Evolutionary conservation across 768 basidiomycete genomes (phyloP).

Genomic region (Infundibulicybe gibba): DNA sequence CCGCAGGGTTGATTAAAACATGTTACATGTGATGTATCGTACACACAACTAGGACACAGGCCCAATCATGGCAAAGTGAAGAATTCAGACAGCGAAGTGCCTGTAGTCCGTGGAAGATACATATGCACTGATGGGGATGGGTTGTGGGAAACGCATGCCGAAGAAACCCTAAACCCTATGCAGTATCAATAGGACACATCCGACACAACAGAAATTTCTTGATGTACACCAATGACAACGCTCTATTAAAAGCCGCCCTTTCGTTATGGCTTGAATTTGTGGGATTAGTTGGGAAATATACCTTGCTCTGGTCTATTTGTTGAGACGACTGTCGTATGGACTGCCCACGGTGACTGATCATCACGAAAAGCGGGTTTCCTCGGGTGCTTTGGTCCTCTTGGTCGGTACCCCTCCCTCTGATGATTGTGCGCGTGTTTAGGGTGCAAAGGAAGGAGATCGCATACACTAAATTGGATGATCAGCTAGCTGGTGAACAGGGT

Average conservation of each 20-base stretch:
- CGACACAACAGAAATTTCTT: constrained; percentile 24
- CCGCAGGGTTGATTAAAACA: too few relatives aligned
- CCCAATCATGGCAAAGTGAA: background rate
- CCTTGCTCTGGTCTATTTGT: background rate
- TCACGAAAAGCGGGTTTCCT: too few relatives aligned
- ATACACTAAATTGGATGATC: constrained; percentile 24
- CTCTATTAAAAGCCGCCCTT: constrained; percentile 12
- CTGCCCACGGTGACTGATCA: background rate
- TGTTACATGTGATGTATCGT: too few relatives aligned
- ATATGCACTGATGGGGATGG: too few relatives aligned
- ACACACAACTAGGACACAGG: too few relatives aligned
- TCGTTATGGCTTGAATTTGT: background rate
- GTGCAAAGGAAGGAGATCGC: constrained; percentile 39
- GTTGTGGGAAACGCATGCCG: too few relatives aligned
- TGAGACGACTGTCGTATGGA: background rate
- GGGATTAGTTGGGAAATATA: background rate
- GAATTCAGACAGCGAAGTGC: too few relatives aligned
- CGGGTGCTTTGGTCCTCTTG: constrained; percentile 11
- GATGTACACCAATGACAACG: constrained; percentile 25
- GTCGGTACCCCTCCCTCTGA: constrained; percentile 51
- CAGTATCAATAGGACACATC: constrained; percentile 9
- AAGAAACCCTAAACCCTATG: background rate
- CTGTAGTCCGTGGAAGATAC: too few relatives aligned
- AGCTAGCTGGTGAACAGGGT: too few relatives aligned
- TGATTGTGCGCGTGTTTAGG: constrained; percentile 51